Evolutionary conservation across 2,329 filamentous ascomycete genomes (phyloP), one percentile per base, ranked within the genome.

Genomic region (Colletotrichum camelliae): DNA sequence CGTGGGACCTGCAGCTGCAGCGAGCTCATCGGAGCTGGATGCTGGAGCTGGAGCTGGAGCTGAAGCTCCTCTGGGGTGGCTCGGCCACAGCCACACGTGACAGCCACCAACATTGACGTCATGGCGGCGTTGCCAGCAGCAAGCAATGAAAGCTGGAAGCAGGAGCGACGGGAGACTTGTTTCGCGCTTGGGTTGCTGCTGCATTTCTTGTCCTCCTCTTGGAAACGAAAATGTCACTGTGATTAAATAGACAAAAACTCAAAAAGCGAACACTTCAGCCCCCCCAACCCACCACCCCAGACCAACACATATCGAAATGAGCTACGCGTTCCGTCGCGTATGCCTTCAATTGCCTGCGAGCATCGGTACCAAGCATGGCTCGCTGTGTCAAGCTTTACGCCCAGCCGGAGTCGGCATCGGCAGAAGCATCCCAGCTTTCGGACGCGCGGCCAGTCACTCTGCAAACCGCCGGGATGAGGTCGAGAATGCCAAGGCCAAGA

Each of bases 401-500:
- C 65, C 69, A 76, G 70, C 29, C 74, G 74, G 74, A 29, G 33
- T 73, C 74, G 70, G 64, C 74, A 76, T 74, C 48, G 48, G 65
- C 48, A 71, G 16, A 21, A 69, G 37, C 52, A 24, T 35, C n/a
- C 43, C 55, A 52, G 57, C 15, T 21, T 24, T 13, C 33, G 35
- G 18, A n/a, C 72, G 33, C 64, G 31, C 61, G 15, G 64, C 55
- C 24, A 66, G 31, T 10, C 31, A 48, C 18, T 79, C 67, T 67
- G 62, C 52, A 12, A 39, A 10, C 24, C 74, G 5, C 18, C 65
- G 13, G 13, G 52, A 13, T 9, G 35, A 66, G 27, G 33, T 39
- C 24, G 69, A 66, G 69, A 80, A 80, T 10, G 78, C 80, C 61
- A 82, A 82, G 66, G 81, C 81, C 24, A 82, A 79, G 67, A 75